These are phyloP conservation scores for Lyophyllum shimeji DNA, from an alignment of 768 basidiomycete species.

Conservation along the genomic window DNA sequence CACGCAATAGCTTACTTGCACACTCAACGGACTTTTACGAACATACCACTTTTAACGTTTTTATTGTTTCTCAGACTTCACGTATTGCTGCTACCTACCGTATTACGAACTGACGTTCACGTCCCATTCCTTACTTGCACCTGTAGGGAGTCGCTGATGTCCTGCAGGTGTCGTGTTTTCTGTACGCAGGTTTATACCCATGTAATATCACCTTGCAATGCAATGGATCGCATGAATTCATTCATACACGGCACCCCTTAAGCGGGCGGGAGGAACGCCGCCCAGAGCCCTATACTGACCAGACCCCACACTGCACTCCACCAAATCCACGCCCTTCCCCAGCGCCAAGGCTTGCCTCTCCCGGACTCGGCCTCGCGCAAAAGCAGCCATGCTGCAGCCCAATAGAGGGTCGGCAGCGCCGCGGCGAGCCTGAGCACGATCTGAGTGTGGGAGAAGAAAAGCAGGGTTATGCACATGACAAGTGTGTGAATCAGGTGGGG, in stretches of 20 bases:
- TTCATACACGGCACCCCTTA: slow-evolving; percentile 27
- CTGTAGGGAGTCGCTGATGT: background rate
- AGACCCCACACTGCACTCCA: slow-evolving; percentile 84
- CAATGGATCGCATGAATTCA: background rate
- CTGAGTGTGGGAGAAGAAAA: slow-evolving; percentile 84
- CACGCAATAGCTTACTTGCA: background rate
- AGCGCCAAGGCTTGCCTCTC: slow-evolving; percentile 8
- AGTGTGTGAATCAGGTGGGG: slow-evolving; percentile 80
- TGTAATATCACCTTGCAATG: background rate
- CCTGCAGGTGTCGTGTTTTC: background rate
- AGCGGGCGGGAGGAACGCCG: slow-evolving; percentile 88
- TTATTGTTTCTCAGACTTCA: background rate
- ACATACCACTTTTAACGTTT: background rate
- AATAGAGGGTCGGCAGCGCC: slow-evolving; percentile 79
- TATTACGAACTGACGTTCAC: background rate
- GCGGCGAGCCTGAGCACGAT: slow-evolving; percentile 79
- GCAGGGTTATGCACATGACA: slow-evolving; percentile 56
- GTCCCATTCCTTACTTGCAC: background rate
- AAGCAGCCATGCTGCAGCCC: slow-evolving; percentile 77
- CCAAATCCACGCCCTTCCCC: slow-evolving; percentile 63
- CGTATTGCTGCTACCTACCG: background rate
- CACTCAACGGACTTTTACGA: background rate
- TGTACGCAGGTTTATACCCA: background rate
- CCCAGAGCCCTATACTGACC: slow-evolving; percentile 74
- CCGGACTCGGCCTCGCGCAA: slow-evolving; percentile 16